Conservation (phyloP, 2,329 filamentous ascomycete genomes). For the Neoascochyta sp. region DNA sequence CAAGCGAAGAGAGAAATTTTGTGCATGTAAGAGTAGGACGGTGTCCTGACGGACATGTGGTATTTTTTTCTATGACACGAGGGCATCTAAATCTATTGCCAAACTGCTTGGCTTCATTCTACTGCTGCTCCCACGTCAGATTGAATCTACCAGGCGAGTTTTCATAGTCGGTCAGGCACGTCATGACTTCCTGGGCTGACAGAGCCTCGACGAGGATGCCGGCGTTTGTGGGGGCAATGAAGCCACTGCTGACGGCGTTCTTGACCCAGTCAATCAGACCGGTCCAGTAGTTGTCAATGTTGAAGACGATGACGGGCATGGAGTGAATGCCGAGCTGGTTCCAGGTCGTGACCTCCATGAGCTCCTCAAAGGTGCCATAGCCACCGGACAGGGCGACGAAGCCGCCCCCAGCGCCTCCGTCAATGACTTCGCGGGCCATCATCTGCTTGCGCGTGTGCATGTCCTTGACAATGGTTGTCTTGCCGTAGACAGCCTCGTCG, state of each 20-base stretch:
- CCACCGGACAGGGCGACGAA: constrained; percentile 88
- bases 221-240: constrained; percentile 67
- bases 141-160: constrained; percentile 72
- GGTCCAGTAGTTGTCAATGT: constrained; percentile 89
- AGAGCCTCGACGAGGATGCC: constrained; percentile 75
- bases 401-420: constrained; percentile 75
- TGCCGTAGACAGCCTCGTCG: constrained; percentile 66
- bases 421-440: constrained; percentile 86
- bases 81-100: background rate
- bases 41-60: no score
- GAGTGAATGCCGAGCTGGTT: constrained; percentile 96
- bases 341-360: constrained; percentile 89
- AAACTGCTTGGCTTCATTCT: constrained; percentile 1
- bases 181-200: constrained; percentile 68
- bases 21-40: no score
- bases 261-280: constrained; percentile 78
- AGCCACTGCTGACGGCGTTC: constrained; percentile 70
- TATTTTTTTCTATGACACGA: constrained; percentile 1
- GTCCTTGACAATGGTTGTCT: constrained; percentile 82
- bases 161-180: constrained; percentile 68
- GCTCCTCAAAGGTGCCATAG: constrained; percentile 93
- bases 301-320: constrained; percentile 67
- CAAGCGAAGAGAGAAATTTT: no score
- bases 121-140: constrained; percentile 67
- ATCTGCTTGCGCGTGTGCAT: constrained; percentile 96